phyloP scores from a whole-genome alignment of 2,329 filamentous ascomycete species.

The Colletotrichum musae region DNA sequence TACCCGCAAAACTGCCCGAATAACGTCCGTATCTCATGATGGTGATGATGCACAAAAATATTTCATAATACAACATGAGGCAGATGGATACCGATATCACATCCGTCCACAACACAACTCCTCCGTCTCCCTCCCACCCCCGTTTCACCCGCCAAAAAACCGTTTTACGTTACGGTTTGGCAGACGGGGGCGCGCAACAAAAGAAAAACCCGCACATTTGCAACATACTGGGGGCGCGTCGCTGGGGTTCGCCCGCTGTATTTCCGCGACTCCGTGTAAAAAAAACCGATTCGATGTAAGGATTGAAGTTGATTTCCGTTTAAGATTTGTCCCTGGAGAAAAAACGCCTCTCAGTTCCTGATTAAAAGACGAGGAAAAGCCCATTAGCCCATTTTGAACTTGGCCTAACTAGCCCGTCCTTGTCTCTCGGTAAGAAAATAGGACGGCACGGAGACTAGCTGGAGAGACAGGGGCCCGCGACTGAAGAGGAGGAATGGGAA shows the following conservation, averaged over 20 bases:
- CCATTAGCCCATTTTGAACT: constrained; percentile 43
- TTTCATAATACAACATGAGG: constrained; percentile 40
- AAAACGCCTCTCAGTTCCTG: constrained; percentile 44
- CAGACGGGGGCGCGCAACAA: constrained; percentile 9
- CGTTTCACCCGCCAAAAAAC: neutral
- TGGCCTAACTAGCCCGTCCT: constrained; percentile 44
- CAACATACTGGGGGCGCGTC: constrained; percentile 21
- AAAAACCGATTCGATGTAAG: neutral
- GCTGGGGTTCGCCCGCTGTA: constrained; percentile 20
- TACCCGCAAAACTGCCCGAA: constrained; percentile 27
- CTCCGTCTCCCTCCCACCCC: constrained; percentile 10
- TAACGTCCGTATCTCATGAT: constrained; percentile 40
- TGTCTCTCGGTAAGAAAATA: constrained; percentile 41
- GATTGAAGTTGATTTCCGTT: constrained; percentile 24
- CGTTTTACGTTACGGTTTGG: constrained; percentile 17
- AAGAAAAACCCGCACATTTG: constrained; percentile 28
- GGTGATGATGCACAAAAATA: constrained; percentile 34
- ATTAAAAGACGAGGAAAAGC: constrained; percentile 42
- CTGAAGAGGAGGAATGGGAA: constrained; percentile 23
- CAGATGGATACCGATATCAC: constrained; percentile 24
- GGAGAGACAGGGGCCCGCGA: constrained; percentile 23
- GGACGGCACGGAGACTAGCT: constrained; percentile 36
- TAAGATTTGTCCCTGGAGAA: constrained; percentile 41
- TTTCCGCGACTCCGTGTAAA: constrained; percentile 34
- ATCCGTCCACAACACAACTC: constrained; percentile 21